phyloP scores from a whole-genome alignment of 495 filamentous ascomycete genomes.

The Saxispiralis lemnorum region DNA sequence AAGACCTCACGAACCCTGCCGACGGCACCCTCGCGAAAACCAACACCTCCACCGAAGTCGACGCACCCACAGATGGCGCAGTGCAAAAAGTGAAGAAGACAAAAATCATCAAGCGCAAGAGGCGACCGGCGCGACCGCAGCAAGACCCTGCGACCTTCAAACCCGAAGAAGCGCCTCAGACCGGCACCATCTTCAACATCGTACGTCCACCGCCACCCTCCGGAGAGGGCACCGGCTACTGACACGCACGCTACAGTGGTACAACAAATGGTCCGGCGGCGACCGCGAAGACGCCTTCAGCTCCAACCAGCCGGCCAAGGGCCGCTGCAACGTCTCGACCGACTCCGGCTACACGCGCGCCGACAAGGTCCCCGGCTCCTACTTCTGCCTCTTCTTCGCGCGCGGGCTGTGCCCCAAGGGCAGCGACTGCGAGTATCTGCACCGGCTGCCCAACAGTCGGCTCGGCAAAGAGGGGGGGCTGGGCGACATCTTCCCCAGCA shows the following conservation, averaged over 20 bases:
- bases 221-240: neutral
- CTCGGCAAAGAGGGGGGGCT: conserved; percentile 27
- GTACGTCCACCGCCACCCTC: neutral
- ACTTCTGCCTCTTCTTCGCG: conserved; percentile 89
- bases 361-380: conserved; percentile 60
- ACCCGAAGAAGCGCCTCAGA: conserved; percentile 69
- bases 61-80: conserved; percentile 16
- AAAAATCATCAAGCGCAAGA: conserved; percentile 46
- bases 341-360: conserved; percentile 83
- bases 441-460: conserved; percentile 47
- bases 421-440: conserved; percentile 84
- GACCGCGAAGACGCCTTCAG: conserved; percentile 84
- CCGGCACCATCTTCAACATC: conserved; percentile 83
- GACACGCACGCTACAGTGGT: conserved; percentile 35
- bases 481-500: conserved; percentile 71
- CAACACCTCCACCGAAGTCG: conserved; percentile 2
- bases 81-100: conserved; percentile 40
- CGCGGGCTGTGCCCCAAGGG: conserved; percentile 68
- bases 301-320: conserved; percentile 52
- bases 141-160: conserved; percentile 70
- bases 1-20: conserved; percentile 1
- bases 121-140: conserved; percentile 53
- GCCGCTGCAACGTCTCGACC: conserved; percentile 61
- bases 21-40: conserved; percentile 3
- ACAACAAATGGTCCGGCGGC: conserved; percentile 89